Percentiles rank a stretch among this genome's conserved stretches.
Evolutionary conservation across 495 filamentous ascomycete species (phyloP).

Genomic region (Aspergillus ellipticus): DNA sequence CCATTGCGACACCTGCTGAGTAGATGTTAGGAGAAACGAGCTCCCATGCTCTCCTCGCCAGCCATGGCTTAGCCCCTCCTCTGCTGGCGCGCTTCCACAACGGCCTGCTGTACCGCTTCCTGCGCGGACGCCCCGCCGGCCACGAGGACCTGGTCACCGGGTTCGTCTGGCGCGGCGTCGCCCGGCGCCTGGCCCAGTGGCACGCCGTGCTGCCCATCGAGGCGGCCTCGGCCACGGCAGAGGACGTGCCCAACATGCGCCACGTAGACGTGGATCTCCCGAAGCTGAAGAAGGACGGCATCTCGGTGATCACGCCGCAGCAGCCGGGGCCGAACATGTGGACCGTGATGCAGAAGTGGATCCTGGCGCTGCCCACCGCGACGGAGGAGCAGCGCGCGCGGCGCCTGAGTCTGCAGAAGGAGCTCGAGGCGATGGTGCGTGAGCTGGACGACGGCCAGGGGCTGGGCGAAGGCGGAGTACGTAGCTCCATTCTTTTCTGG

Average conservation of each 20-base stretch:
- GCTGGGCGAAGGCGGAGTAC: conserved; percentile 67
- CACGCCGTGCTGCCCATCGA: conserved; percentile 66
- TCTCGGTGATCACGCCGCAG: conserved; percentile 55
- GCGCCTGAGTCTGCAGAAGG: conserved; percentile 64
- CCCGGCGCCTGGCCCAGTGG: conserved; percentile 83
- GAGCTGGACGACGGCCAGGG: conserved; percentile 72
- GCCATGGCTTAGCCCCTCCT: conserved; percentile 74
- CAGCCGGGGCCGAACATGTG: conserved; percentile 77
- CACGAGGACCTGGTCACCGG: conserved; percentile 72
- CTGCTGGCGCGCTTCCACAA: conserved; percentile 93
- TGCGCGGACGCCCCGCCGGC: conserved; percentile 72
- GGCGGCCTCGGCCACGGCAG: conserved; percentile 2
- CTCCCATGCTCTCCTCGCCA: conserved; percentile 72
- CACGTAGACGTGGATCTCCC: conserved; percentile 26
- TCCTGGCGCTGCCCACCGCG: conserved; percentile 71
- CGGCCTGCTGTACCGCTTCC: conserved; percentile 90
- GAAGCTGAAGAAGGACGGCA: conserved; percentile 24
- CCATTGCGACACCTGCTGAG: conserved; percentile 39
- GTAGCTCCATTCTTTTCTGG: conserved; percentile 27
- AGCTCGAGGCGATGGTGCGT: conserved; percentile 64
- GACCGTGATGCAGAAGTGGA: conserved; percentile 95
- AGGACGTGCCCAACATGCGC: conserved; percentile 13
- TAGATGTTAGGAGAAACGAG: conserved; percentile 58
- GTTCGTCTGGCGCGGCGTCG: conserved; percentile 76
- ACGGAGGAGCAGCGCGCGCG: conserved; percentile 63